Evolutionary conservation across 345 rosid genomes (phyloP).

Genomic region (Trapa bicornis): DNA sequence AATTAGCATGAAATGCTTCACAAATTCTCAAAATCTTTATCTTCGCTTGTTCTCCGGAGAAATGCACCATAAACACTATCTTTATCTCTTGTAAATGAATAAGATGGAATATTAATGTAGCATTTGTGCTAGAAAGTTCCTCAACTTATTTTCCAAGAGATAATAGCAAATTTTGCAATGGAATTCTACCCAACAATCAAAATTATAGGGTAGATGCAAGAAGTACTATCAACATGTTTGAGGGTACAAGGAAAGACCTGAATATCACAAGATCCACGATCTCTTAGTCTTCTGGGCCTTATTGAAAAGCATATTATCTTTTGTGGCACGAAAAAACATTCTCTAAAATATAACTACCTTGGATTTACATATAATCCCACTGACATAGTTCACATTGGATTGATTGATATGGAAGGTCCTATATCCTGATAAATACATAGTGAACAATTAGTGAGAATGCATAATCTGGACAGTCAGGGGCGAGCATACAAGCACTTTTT

Average conservation of each 20-base stretch:
- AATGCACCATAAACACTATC: slow-evolving; percentile 76
- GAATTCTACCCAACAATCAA: neutral
- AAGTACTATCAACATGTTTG: neutral
- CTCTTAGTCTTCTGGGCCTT: slow-evolving; percentile 83
- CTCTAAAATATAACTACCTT: slow-evolving; percentile 74
- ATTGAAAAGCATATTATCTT: slow-evolving; percentile 98
- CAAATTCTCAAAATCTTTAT: slow-evolving; percentile 75
- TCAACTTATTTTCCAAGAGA: neutral
- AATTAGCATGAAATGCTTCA: slow-evolving; percentile 94
- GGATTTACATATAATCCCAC: slow-evolving; percentile 69
- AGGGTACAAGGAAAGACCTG: slow-evolving; percentile 38
- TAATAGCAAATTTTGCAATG: neutral
- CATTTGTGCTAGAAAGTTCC: neutral
- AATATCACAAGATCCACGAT: slow-evolving; percentile 77
- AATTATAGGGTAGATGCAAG: neutral
- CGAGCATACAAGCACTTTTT: slow-evolving; percentile 43
- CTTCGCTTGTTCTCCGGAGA: slow-evolving; percentile 97
- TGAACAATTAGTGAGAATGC: slow-evolving; percentile 2
- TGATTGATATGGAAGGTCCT: slow-evolving; percentile 47
- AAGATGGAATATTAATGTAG: slow-evolving; percentile 1
- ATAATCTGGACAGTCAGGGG: neutral
- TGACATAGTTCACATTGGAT: slow-evolving; percentile 74
- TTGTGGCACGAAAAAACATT: slow-evolving; percentile 91
- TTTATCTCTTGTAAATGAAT: slow-evolving; percentile 57
- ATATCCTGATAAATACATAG: slow-evolving; percentile 43